Percentiles rank a stretch among this genome's conserved stretches.
Evolutionary conservation across 306 rosid genomes (phyloP).

Genomic region (Morella rubra): DNA sequence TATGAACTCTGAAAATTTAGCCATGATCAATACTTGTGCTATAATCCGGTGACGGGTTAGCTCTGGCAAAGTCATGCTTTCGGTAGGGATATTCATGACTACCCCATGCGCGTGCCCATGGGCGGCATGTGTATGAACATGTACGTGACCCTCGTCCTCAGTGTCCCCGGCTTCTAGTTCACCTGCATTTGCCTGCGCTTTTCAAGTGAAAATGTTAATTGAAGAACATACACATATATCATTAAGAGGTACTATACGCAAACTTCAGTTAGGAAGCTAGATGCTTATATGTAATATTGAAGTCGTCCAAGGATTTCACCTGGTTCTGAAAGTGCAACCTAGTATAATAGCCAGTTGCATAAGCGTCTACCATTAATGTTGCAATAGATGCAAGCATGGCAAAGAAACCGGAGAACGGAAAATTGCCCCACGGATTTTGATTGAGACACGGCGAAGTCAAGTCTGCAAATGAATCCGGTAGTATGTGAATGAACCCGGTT

Average conservation of each 20-base stretch:
- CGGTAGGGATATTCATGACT: background rate
- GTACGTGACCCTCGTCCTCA: slow-evolving; percentile 43
- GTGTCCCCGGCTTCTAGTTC: slow-evolving; percentile 16
- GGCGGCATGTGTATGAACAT: slow-evolving; percentile 57
- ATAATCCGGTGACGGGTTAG: slow-evolving; percentile 54
- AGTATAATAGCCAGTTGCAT: slow-evolving; percentile 39
- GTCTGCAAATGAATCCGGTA: slow-evolving; percentile 43
- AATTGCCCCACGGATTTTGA: slow-evolving; percentile 32
- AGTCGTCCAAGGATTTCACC: background rate
- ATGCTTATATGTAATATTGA: background rate
- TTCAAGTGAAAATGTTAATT: background rate
- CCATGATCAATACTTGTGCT: slow-evolving; percentile 48
- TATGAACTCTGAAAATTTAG: background rate
- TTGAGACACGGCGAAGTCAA: slow-evolving; percentile 41
- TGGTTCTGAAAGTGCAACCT: slow-evolving; percentile 7
- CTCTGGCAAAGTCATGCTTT: slow-evolving; percentile 22
- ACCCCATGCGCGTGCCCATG: slow-evolving; percentile 75
- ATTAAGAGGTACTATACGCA: no score
- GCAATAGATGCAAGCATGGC: slow-evolving; percentile 44
- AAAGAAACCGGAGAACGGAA: slow-evolving; percentile 48
- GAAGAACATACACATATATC: no score
- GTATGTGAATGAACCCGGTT: slow-evolving; percentile 45
- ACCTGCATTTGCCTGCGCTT: slow-evolving; percentile 15
- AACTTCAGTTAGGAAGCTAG: no score
- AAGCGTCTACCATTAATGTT: slow-evolving; percentile 47